phyloP scores from a whole-genome alignment of 495 filamentous ascomycete genomes.

The Daldinia grandis region DNA sequence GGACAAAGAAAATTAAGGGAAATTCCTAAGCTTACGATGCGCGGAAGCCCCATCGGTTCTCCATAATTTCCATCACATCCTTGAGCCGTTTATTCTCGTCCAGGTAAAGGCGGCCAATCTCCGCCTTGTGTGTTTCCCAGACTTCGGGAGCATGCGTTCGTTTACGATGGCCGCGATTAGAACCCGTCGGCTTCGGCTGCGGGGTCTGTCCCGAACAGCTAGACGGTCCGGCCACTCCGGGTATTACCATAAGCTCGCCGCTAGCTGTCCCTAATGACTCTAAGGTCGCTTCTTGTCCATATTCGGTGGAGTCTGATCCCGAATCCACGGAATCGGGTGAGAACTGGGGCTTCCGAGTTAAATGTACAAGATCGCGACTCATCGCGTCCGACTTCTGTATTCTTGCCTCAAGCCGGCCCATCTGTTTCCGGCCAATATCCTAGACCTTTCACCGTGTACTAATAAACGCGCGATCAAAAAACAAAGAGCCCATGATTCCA shows the following conservation, averaged over 20 bases:
- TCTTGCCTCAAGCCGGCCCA: slow-evolving; percentile 29
- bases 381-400: slow-evolving; percentile 30
- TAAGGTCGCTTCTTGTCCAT: slow-evolving; percentile 21
- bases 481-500: slow-evolving; percentile 43
- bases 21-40: slow-evolving; percentile 45
- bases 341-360: slow-evolving; percentile 28
- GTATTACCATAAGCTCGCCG: slow-evolving; percentile 16
- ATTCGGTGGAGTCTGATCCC: slow-evolving; percentile 16
- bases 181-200: background rate
- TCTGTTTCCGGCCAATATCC: slow-evolving; percentile 22
- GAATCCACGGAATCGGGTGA: slow-evolving; percentile 33
- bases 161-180: slow-evolving; percentile 34
- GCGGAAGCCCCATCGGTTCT: slow-evolving; percentile 63
- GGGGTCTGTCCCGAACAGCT: slow-evolving; percentile 20
- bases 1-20: slow-evolving; percentile 7
- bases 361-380: slow-evolving; percentile 31
- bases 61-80: slow-evolving; percentile 97
- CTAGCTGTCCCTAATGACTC: slow-evolving; percentile 4
- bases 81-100: slow-evolving; percentile 47
- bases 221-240: slow-evolving; percentile 23
- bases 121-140: slow-evolving; percentile 44
- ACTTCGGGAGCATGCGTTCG: slow-evolving; percentile 43
- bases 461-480: slow-evolving; percentile 33
- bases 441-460: slow-evolving; percentile 35
- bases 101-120: slow-evolving; percentile 44